These are phyloP conservation scores for Byssothecium circinans DNA, from an alignment of 2,329 filamentous ascomycete species.

Conservation along the genomic window DNA sequence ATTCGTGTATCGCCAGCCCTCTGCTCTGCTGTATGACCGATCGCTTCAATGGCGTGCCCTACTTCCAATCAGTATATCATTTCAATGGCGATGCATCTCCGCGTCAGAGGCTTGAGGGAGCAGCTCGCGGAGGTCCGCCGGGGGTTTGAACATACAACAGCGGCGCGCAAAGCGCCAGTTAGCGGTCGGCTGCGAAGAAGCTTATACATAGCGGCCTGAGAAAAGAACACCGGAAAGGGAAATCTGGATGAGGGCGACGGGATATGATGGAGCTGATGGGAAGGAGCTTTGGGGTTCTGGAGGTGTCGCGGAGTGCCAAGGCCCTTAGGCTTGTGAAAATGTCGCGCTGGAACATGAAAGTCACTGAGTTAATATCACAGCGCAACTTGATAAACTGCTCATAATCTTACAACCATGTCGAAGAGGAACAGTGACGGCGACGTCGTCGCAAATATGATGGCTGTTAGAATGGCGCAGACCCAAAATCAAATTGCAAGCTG, in stretches of 20 bases:
- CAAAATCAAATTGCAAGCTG: slow-evolving; percentile 59
- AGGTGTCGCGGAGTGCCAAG: slow-evolving; percentile 38
- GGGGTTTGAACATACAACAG: slow-evolving; percentile 61
- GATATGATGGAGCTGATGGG: slow-evolving; percentile 28
- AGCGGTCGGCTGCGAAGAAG: slow-evolving; percentile 75
- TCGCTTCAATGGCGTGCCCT: slow-evolving; percentile 60
- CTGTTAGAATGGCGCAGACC: slow-evolving; percentile 56
- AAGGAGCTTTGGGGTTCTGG: slow-evolving; percentile 20
- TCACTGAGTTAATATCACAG: slow-evolving; percentile 15
- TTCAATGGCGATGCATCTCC: slow-evolving; percentile 30
- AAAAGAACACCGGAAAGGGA: slow-evolving; percentile 26
- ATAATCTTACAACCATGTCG: slow-evolving; percentile 30
- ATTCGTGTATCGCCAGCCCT: slow-evolving; percentile 96
- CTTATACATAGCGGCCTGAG: slow-evolving; percentile 74
- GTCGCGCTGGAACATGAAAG: slow-evolving; percentile 25
- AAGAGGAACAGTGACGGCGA: slow-evolving; percentile 50
- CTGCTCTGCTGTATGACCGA: slow-evolving; percentile 75
- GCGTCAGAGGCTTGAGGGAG: too few species aligned
- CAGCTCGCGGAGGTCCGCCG: slow-evolving; percentile 15
- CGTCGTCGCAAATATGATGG: slow-evolving; percentile 58
- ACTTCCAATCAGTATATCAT: slow-evolving; percentile 33
- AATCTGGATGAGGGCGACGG: slow-evolving; percentile 12
- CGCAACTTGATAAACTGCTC: slow-evolving; percentile 8
- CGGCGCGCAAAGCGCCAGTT: slow-evolving; percentile 76
- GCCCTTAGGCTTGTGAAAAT: slow-evolving; percentile 13